phyloP scores from a whole-genome alignment of 768 basidiomycete genomes.

The Polyporus arcularius region DNA sequence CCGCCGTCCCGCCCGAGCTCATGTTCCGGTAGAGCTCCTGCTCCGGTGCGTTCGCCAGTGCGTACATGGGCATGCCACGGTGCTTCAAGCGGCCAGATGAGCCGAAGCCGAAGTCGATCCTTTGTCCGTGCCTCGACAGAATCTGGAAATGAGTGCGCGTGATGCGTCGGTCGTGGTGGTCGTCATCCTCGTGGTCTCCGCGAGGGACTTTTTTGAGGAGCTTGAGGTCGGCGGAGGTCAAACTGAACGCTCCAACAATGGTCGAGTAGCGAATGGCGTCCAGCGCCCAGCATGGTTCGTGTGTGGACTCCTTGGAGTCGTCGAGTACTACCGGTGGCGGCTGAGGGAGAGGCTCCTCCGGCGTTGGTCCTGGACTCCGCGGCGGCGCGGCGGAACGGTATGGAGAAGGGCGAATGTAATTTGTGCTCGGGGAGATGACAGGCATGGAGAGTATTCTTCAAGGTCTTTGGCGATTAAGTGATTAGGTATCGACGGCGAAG shows the following conservation, averaged over 20 bases:
- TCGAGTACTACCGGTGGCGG: not conserved
- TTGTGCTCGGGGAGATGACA: not conserved
- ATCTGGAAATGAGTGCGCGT: constrained; percentile 9
- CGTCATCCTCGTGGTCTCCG: not conserved
- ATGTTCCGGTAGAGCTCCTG: constrained; percentile 10
- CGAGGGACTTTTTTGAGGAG: constrained; percentile 11
- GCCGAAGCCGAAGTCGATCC: constrained; percentile 9
- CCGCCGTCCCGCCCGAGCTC: not conserved
- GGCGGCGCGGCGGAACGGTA: not conserved
- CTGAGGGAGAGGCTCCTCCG: not conserved
- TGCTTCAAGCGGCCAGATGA: not conserved
- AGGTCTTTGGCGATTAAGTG: not conserved
- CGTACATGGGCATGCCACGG: constrained; percentile 14
- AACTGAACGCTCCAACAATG: constrained; percentile 5
- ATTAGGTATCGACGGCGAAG: not conserved
- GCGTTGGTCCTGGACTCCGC: not conserved
- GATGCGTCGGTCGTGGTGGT: not conserved
- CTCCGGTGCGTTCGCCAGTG: constrained; percentile 6
- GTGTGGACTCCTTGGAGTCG: not conserved
- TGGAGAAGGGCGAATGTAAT: not conserved
- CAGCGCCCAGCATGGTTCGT: constrained; percentile 5
- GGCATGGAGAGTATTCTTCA: not conserved
- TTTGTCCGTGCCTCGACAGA: constrained; percentile 1
- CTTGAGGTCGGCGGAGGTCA: constrained; percentile 1
- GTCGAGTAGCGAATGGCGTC: constrained; percentile 12